Evolutionary conservation across 2,329 filamentous ascomycete species (phyloP).

Genomic region (Phialemoniopsis sp.): DNA sequence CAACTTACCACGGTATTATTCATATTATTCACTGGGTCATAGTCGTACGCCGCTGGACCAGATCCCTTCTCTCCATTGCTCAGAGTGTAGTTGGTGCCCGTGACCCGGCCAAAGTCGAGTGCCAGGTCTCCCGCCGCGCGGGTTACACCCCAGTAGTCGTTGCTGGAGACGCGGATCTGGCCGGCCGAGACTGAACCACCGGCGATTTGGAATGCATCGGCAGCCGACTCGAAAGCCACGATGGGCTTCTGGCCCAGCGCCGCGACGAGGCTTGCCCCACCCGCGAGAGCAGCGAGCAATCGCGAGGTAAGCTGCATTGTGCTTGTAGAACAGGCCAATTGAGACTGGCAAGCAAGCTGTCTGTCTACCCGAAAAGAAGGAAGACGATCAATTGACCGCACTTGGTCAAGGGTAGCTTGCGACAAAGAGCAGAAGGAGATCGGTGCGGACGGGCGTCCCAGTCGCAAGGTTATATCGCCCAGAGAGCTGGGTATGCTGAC

Average conservation of each 20-base stretch:
- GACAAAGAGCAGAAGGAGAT: neutral
- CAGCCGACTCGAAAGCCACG: conserved; percentile 29
- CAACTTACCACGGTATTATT: conserved; percentile 42
- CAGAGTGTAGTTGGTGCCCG: conserved; percentile 58
- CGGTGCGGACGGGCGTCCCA: neutral
- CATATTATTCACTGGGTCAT: conserved; percentile 35
- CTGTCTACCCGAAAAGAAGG: neutral
- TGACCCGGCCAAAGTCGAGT: conserved; percentile 66
- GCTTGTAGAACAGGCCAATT: neutral
- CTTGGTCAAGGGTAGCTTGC: neutral
- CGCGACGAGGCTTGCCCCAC: conserved; percentile 14
- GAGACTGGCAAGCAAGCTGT: neutral
- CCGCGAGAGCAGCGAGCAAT: conserved; percentile 11
- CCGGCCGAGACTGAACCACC: conserved; percentile 29
- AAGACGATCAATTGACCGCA: neutral
- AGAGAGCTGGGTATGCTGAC: no score
- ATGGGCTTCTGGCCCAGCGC: conserved; percentile 47
- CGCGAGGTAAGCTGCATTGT: neutral
- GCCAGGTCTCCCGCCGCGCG: conserved; percentile 65
- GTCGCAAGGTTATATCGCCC: no score
- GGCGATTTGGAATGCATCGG: conserved; percentile 25
- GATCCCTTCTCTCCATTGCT: conserved; percentile 39
- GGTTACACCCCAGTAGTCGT: conserved; percentile 66
- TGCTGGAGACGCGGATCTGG: conserved; percentile 50
- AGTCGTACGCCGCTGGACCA: conserved; percentile 32